Conservation (phyloP, 192 early-diverging fungal species). For the Dissophora ornata region DNA sequence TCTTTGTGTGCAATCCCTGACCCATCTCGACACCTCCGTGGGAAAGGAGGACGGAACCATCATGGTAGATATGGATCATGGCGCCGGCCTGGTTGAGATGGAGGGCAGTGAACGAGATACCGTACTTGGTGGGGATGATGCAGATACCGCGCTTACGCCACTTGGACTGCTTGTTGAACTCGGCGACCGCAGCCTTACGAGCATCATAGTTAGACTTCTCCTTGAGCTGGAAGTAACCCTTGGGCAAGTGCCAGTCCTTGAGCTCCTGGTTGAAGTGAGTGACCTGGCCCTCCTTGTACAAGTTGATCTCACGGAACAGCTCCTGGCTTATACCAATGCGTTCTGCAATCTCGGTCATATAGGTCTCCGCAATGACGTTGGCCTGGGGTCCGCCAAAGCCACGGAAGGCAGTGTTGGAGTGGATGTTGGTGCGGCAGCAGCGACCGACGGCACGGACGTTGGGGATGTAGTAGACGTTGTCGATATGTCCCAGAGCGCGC, state of each 20-base stretch:
- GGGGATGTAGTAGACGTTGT: conserved; percentile 86
- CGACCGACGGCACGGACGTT: conserved; percentile 72
- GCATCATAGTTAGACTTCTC: conserved; percentile 60
- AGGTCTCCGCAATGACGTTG: conserved; percentile 83
- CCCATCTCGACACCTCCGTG: conserved; percentile 95
- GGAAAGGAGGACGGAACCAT: conserved; percentile 83
- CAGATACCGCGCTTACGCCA: conserved; percentile 85
- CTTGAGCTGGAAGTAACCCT: conserved; percentile 76
- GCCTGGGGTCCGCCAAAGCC: conserved; percentile 90
- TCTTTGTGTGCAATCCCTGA: conserved; percentile 91
- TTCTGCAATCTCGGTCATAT: conserved; percentile 83
- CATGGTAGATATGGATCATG: conserved; percentile 86
- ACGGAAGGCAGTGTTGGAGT: conserved; percentile 90
- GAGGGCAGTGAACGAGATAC: conserved; percentile 79
- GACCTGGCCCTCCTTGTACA: conserved; percentile 75
- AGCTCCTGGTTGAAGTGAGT: conserved; percentile 80
- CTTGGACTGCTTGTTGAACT: conserved; percentile 75
- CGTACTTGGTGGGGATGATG: conserved; percentile 87
- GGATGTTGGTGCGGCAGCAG: conserved; percentile 84
- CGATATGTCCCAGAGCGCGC: conserved; percentile 76
- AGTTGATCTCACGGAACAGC: conserved; percentile 72
- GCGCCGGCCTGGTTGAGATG: conserved; percentile 87
- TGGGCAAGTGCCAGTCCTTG: conserved; percentile 77
- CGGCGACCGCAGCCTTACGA: conserved; percentile 68
- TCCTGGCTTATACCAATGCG: conserved; percentile 70